A percentile compares a stretch with the other conserved stretches of the same genome.
Conservation (phyloP, 2,329 filamentous ascomycete species). For the Dothistroma septosporum region DNA sequence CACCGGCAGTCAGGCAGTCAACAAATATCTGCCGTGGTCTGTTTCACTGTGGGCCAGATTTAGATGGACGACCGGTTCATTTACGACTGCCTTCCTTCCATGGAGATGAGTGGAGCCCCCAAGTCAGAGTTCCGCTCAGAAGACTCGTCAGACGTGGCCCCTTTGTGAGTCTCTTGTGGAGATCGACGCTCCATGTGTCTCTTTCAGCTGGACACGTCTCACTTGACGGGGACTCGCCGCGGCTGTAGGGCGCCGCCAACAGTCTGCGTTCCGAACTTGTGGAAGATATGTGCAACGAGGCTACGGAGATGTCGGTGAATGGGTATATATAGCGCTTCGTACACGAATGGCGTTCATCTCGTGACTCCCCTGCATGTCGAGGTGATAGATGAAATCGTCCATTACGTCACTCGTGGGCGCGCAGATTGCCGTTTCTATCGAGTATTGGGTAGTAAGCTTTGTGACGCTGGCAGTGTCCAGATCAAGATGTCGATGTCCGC, state of each 20-base stretch:
- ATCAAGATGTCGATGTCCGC: not conserved
- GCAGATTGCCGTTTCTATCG: constrained; percentile 1
- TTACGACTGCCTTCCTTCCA: too few species aligned
- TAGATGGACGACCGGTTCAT: not conserved
- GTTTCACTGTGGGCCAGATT: not conserved
- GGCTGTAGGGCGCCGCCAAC: not conserved
- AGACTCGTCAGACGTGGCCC: not conserved
- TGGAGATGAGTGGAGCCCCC: too few species aligned
- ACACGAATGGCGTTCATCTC: constrained; percentile 6
- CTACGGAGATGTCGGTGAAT: constrained; percentile 1
- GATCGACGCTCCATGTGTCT: too few species aligned
- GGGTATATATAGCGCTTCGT: constrained; percentile 1
- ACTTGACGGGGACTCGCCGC: too few species aligned
- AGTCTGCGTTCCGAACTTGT: too few species aligned
- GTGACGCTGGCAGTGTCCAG: constrained; percentile 4
- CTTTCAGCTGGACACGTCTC: too few species aligned
- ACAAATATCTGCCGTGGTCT: not conserved
- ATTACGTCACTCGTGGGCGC: not conserved
- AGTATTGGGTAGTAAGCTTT: constrained; percentile 1
- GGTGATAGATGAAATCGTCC: constrained; percentile 3
- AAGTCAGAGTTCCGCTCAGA: not conserved
- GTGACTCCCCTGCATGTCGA: not conserved
- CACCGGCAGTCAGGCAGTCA: not conserved
- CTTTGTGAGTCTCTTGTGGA: too few species aligned
- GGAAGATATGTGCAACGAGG: not conserved